These are phyloP conservation scores for Monilinia polystroma DNA, from an alignment of 2,329 filamentous ascomycete species.

Conservation along the genomic window DNA sequence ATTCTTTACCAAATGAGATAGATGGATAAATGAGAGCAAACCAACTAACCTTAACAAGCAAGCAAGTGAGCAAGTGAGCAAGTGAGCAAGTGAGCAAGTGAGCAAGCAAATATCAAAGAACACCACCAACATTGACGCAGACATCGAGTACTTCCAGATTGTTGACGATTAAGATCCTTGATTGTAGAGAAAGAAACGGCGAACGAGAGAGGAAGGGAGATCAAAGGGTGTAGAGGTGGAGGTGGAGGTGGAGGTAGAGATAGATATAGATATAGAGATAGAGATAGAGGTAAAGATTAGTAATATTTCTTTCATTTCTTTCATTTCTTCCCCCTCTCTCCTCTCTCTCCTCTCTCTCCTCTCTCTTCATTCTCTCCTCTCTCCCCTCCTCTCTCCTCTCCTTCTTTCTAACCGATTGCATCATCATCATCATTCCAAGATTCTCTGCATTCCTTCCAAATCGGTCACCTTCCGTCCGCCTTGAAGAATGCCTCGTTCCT, in stretches of 20 bases:
- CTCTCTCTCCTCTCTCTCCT: neutral
- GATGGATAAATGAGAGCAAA: no score
- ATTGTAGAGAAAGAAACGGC: neutral
- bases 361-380: no score
- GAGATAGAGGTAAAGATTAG: no score
- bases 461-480: conserved; percentile 5
- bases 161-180: neutral
- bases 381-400: no score
- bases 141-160: neutral
- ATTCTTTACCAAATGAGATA: no score
- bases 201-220: no score
- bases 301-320: no score
- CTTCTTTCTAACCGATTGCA: neutral
- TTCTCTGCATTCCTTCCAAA: neutral
- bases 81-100: neutral
- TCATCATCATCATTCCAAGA: neutral
- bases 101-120: neutral
- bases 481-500: conserved; percentile 19
- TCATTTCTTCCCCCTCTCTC: neutral
- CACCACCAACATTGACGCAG: neutral
- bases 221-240: no score
- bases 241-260: no score
- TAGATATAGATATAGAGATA: no score
- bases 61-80: no score
- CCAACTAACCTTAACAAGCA: no score